Base-by-base conservation (phyloP, 2,329 filamentous ascomycete genomes). In the Leptographium wingfieldii region DNA sequence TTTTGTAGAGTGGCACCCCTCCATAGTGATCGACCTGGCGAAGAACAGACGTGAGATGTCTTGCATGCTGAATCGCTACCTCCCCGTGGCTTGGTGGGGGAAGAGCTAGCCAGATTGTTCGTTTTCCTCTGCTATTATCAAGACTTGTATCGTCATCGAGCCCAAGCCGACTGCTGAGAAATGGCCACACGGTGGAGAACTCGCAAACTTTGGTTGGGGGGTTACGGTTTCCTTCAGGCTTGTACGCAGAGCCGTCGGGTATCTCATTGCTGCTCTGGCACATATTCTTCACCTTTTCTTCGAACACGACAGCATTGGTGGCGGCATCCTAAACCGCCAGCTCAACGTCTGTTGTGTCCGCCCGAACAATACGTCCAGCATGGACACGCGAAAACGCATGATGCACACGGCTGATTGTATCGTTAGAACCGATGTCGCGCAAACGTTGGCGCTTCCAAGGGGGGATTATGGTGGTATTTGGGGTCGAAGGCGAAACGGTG, bases 311-410 rank as follows among this genome's bases (percentile, higher is more conserved):
- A 31, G 43, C 22, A 29, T 51, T 27, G 9, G 29, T 40, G 29
- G 14, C 56, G 43, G 56, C 46, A 57, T 57, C 56, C 56, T 51
- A 57, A n/a, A 57, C 56, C 43, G 56, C 22, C 56, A 57, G 46
- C 56, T 51, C 46, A 11, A 57, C 31, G 10, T 57, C 56, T 11
- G 46, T 31, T n/a, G 31, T 46, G 10, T 33, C 29, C 4, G 56
- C 46, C 10, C 46, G 43, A 5, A 57, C n/a, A 27, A 57, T 35
- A 5, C 19, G 31, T 1, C 56, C 56, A n/a, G 46, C 46, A 19
- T 14, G 46, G 56, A 22, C 56, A 19, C 56, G 56, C 7, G 43
- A 48, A 40, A 57, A 57, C 6, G 56, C 56, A 11, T 38, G 31
- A 31, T 29, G 31, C 4, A 57, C n/a, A 14, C 56, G 56, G 3